Conservation (phyloP, 1,284 basidiomycete genomes). For the Kwoniella shivajii region DNA sequence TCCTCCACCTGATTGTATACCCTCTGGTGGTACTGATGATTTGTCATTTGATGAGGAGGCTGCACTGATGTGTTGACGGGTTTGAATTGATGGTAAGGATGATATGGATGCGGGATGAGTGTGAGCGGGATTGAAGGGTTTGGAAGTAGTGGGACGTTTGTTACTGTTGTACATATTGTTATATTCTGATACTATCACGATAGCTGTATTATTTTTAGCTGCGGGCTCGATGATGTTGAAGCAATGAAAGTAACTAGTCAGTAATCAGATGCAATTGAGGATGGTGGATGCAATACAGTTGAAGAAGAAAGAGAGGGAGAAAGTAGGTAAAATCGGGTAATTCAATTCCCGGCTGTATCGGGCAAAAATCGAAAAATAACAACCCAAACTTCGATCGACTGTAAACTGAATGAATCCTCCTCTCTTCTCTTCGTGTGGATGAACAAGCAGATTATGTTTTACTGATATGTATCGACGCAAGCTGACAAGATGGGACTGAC, state of each 20-base stretch:
- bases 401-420: too few relatives aligned
- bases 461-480: too few relatives aligned
- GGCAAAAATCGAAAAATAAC: too few relatives aligned
- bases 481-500: too few relatives aligned
- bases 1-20: slow-evolving; percentile 14
- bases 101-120: slow-evolving; percentile 23
- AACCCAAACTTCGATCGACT: too few relatives aligned
- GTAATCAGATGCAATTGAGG: background rate
- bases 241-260: background rate
- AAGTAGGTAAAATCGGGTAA: background rate
- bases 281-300: background rate
- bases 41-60: background rate
- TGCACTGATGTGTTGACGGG: slow-evolving; percentile 6
- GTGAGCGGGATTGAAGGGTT: slow-evolving; percentile 18
- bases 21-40: slow-evolving; percentile 13
- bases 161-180: slow-evolving; percentile 13
- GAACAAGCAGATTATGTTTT: too few relatives aligned
- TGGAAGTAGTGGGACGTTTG: slow-evolving; percentile 17
- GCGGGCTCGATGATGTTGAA: too few relatives aligned
- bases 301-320: background rate
- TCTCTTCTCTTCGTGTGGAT: too few relatives aligned
- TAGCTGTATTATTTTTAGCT: too few relatives aligned
- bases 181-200: too few relatives aligned
- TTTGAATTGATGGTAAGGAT: slow-evolving; percentile 14
- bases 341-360: slow-evolving; percentile 1